phyloP scores from a whole-genome alignment of 176 grass and related monocot species.

The Carex scoparia region DNA sequence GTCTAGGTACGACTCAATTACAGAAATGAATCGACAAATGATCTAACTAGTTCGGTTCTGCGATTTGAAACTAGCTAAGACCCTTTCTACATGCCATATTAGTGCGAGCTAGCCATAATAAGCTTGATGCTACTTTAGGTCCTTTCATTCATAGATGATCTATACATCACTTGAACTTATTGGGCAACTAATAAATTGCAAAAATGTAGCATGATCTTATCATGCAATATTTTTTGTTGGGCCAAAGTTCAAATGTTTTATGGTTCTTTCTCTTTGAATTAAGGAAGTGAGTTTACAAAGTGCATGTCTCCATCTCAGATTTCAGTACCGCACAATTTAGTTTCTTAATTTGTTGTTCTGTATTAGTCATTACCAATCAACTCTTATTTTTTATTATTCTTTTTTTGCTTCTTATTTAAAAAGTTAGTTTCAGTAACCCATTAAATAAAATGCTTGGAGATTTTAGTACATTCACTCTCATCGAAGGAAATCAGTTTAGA shows the following conservation, averaged over 20 bases:
- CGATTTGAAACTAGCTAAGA: background rate
- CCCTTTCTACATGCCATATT: background rate
- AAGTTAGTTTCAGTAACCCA: background rate
- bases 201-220: background rate
- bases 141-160: background rate
- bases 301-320: background rate
- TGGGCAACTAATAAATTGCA: too few species aligned
- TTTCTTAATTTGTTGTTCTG: background rate
- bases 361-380: background rate
- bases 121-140: background rate
- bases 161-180: background rate
- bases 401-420: background rate
- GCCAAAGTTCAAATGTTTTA: background rate
- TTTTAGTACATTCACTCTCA: too few species aligned
- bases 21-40: background rate
- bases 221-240: background rate
- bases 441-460: too few species aligned
- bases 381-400: background rate
- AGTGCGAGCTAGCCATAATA: background rate
- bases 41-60: background rate
- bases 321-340: background rate
- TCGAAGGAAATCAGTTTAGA: too few species aligned
- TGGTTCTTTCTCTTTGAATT: background rate
- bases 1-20: background rate
- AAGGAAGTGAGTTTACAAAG: background rate